Base-by-base conservation (phyloP, 1,284 basidiomycete species). In the Agaricales sp. region DNA sequence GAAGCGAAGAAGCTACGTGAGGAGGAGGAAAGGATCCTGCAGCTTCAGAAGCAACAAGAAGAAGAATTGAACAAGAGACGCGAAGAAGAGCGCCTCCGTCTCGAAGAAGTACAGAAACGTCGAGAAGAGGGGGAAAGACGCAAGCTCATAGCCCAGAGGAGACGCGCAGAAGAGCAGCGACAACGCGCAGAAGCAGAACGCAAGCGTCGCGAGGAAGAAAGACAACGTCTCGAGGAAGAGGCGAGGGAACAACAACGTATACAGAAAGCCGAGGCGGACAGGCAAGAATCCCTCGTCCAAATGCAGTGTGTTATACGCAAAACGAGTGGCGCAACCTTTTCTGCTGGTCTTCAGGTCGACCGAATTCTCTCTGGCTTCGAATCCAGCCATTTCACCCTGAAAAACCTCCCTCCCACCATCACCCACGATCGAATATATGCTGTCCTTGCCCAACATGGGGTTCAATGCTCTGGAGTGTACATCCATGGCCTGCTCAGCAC, bases 321-420 rank as follows among this genome's bases (percentile, higher is more conserved):
- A 8, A 8, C 39, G 16, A 41, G 8, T n/a, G 39, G 39, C 16
- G 39, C 18, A 8, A 41, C 57, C 18, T 61, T 54, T 44, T 49
- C 51, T n/a, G 56, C 59, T 2, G 59, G 59, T 13, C 50, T 58
- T 12, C 47, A 41, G 19, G 46, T 61, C 47, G 43, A 49, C 4
- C 25, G 41, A 13, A 46, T 59, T 20, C 48, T 60, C 38, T 54
- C 56, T 13, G 57, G 59, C 35, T 57, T 57, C 46, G 57, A 59
- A 35, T 54, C 53, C 22, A 55, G 55, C 43, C 48, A 46, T 18
- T 46, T 60, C n/a, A 46, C 43, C 4, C 30, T 58, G n/a, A 50
- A 51, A 8, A 50, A 52, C 35, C 53, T 61, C 14, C 58, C 56
- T 23, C 20, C 30, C 4, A 44, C 54, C 24, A 51, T 55, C 0